Conservation (phyloP, 495 filamentous ascomycete species). For the Aspergillus ostianus region DNA sequence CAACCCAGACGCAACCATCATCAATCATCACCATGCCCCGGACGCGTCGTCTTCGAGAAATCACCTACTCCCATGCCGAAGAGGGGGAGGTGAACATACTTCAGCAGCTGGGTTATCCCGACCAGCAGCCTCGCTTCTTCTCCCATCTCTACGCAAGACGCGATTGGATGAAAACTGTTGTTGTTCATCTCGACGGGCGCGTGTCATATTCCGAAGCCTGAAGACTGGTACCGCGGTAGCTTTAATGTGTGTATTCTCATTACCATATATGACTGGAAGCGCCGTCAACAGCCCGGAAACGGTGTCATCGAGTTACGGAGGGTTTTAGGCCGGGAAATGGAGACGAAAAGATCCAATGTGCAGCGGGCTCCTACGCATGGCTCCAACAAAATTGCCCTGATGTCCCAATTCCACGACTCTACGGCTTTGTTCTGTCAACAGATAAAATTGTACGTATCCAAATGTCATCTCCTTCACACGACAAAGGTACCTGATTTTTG, state of each 20-base stretch:
- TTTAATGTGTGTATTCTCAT: constrained; percentile 36
- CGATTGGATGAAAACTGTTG: constrained; percentile 15
- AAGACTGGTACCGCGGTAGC: constrained; percentile 31
- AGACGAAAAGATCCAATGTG: constrained; percentile 34
- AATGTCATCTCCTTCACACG: background rate
- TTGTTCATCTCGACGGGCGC: constrained; percentile 18
- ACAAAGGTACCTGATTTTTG: background rate
- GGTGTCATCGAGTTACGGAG: constrained; percentile 30
- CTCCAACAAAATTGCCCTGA: constrained; percentile 19
- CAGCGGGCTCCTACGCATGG: constrained; percentile 33
- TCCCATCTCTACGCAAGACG: background rate
- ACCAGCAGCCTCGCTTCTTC: background rate
- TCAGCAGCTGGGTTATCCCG: background rate
- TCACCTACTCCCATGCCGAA: constrained; percentile 8
- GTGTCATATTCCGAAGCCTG: constrained; percentile 19
- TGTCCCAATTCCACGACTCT: background rate
- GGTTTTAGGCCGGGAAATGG: constrained; percentile 25
- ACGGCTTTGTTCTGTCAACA: background rate
- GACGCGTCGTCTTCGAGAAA: constrained; percentile 6
- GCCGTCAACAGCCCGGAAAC: constrained; percentile 7
- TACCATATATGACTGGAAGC: constrained; percentile 22
- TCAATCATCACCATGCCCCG: too few species aligned
- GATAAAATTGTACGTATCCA: constrained; percentile 1
- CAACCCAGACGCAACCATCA: too few species aligned
- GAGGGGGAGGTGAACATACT: constrained; percentile 6